Base-by-base conservation (phyloP, 306 rosid genomes). In the Cyclanthera cordifolia region DNA sequence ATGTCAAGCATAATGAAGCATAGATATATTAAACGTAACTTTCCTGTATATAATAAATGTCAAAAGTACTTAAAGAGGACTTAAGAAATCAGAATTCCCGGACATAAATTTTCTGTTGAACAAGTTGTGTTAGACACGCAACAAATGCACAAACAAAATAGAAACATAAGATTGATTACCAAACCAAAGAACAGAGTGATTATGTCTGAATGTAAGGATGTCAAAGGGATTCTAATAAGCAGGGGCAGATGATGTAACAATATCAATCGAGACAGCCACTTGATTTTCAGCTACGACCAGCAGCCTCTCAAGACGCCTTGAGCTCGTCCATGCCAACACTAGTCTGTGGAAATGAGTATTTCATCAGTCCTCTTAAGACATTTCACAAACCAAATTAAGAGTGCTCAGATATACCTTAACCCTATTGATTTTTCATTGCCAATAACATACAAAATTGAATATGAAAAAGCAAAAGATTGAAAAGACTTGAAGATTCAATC, bases 281-380 rank as follows among this genome's bases (percentile, higher is more conserved):
- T 11, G 8, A 64, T 64, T 43, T 41, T 64, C 37, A 41, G 69
- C 30, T 8, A 63, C 12, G 15, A 60, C 48, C 32, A 37, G 20
- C 32, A 37, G 20, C 20, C 69, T 64, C 53, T 72, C 57, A 72
- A 15, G 75, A 72, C 14, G 90, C 95, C 86, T 88, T 94, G 78
- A 94, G 53, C 2, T 90, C 99, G 79, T 94, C 96, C 91, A 94
- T 73, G 67, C 97, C 95, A 25, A 84, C 75, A 11, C 95, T 84
- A 65, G 84, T 88, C 99, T 94, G 85, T 57, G 51, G 49, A 77
- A 82, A 16, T 76, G 75, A 15, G 32, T 34, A 43, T 45, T 65
- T 23, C 53, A 21, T 49, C 46, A 39, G 39, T 67, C 8, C 41
- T 73, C 52, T 55, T 51, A 27, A 43, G 25, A 15, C 30, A 43